Conservation (phyloP, 345 rosid genomes). For the Dipteronia sinensis region DNA sequence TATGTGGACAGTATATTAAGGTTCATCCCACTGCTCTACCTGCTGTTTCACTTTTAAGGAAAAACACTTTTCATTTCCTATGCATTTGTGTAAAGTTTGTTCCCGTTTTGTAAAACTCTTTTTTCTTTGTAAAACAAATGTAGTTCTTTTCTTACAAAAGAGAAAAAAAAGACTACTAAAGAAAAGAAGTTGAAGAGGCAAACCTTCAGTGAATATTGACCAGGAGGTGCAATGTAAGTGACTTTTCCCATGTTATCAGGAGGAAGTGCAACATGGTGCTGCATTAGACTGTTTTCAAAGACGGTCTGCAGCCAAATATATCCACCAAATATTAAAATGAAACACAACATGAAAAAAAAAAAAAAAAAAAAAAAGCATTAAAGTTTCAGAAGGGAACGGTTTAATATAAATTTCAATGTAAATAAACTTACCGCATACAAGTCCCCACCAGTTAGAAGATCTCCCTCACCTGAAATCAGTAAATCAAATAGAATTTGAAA, state of each 20-base stretch:
- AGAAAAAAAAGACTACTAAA: not conserved
- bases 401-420: slow-evolving; percentile 17
- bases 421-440: slow-evolving; percentile 87
- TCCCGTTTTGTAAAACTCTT: not conserved
- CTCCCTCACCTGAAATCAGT: slow-evolving; percentile 80
- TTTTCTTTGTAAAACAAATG: not conserved
- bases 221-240: slow-evolving; percentile 91
- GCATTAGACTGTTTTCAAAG: slow-evolving; percentile 92
- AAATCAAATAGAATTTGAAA: slow-evolving; percentile 23
- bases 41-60: not conserved
- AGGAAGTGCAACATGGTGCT: slow-evolving; percentile 87
- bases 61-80: not conserved
- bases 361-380: not conserved
- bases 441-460: slow-evolving; percentile 96
- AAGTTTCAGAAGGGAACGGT: not conserved
- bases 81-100: not conserved
- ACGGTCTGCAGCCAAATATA: slow-evolving; percentile 64
- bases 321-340: slow-evolving; percentile 21
- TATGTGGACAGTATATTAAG: not conserved
- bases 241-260: slow-evolving; percentile 99
- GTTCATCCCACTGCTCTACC: not conserved
- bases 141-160: not conserved
- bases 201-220: slow-evolving; percentile 97
- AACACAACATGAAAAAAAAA: not conserved
- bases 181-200: slow-evolving; percentile 23